Evolutionary conservation across 306 rosid species (phyloP), one percentile per base, ranked within the genome.

Genomic region (Mimosa pudica): DNA sequence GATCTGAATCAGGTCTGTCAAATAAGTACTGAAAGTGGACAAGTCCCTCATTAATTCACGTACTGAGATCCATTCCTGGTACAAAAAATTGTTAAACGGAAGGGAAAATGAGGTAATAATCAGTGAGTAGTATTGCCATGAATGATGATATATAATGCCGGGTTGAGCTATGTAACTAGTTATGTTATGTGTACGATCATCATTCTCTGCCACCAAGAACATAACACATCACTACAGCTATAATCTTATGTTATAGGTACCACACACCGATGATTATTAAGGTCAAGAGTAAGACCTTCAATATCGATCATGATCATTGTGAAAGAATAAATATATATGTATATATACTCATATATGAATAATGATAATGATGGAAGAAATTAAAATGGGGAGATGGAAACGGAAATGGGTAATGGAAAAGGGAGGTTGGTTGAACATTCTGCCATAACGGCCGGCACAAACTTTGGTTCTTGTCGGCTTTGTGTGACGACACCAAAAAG

Each of bases 381-480:
- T 24, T 24, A 24, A 62, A 64, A 54, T 16, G 60, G n/a, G 48
- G 48, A 33, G 35, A 38, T 38, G 42, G 74, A 77, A 78, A 78
- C 70, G 42, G 6, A 57, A 82, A 12, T 20, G 12, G 48, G 79
- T 76, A 81, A 65, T 76, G 75, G 71, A 79, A 83, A 79, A 70
- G 84, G 86, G 74, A 76, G 84, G 73, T 80, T 73, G 85, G 81
- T 74, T 41, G 18, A 83, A 80, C 89, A 86, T 80, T 74, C 85
- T 86, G 76, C 80, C 85, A 77, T 70, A 83, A 80, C 87, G 79
- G 75, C 79, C 85, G 89, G 85, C 89, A 83, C 69, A 77, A 86
- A 86, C 87, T 86, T 86, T 83, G 89, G 85, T 67, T 80, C 87
- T 18, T 86, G 89, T 86, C 87, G 89, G 87, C 83, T 54, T 51